Percentiles rank a stretch among this genome's conserved stretches.
These are phyloP conservation scores for Polytrichum formosum DNA, from an alignment of 225 moss, liverwort and hornwort species.

Conservation along the genomic window DNA sequence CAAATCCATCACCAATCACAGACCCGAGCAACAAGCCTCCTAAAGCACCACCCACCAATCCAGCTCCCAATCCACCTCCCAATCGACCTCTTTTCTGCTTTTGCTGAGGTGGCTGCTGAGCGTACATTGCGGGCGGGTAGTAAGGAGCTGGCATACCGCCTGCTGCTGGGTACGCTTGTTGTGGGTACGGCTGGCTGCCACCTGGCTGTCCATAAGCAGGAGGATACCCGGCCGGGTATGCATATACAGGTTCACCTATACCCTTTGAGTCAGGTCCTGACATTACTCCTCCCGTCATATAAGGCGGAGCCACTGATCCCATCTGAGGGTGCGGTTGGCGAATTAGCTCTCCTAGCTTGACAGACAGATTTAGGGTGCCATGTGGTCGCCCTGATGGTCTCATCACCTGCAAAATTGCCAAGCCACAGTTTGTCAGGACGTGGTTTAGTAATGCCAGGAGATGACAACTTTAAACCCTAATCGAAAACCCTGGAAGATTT, in stretches of 20 bases:
- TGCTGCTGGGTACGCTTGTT: conserved; percentile 20
- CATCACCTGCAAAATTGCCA: conserved; percentile 36
- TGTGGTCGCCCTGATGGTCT: conserved; percentile 62
- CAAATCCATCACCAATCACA: conserved; percentile 5
- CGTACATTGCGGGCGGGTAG: conserved; percentile 39
- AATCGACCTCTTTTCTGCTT: conserved; percentile 2
- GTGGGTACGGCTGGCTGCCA: conserved; percentile 31
- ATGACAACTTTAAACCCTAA: no score
- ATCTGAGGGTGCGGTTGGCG: background rate
- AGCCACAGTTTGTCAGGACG: background rate
- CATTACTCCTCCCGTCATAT: conserved; percentile 10
- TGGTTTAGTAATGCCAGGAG: no score
- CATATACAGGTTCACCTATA: conserved; percentile 26
- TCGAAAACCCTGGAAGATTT: no score
- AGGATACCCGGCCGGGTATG: conserved; percentile 47
- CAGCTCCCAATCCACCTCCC: conserved; percentile 42
- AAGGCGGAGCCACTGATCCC: conserved; percentile 7
- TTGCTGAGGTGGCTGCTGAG: conserved; percentile 10
- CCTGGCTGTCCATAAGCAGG: conserved; percentile 25
- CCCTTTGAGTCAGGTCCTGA: background rate
- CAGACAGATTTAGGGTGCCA: conserved; percentile 54
- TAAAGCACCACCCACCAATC: conserved; percentile 43
- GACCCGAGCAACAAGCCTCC: conserved; percentile 39
- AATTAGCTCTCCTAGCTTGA: conserved; percentile 52
- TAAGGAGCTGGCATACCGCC: conserved; percentile 35